Evolutionary conservation across 2,329 filamentous ascomycete genomes (phyloP), one percentile per base, ranked within the genome.

Genomic region (Fusarium nygamai): DNA sequence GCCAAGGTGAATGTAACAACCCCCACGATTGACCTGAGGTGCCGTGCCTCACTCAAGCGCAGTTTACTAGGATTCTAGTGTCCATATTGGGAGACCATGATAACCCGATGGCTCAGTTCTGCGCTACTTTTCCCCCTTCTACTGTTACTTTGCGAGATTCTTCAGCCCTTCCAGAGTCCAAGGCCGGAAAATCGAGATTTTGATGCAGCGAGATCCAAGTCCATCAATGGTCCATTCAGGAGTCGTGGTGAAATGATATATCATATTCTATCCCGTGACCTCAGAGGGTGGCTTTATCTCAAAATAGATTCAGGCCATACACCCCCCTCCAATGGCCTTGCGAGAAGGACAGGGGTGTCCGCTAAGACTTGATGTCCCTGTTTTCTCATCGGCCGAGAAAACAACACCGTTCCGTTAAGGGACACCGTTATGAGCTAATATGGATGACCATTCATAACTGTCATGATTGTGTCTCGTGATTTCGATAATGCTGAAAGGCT

Each of bases 331-430:
- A 51, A 34, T 29, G 44, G 51, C 47, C 39, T 36, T 54, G 59
- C 59, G 51, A 69, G 36, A 29, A 51, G 36, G 47, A 43, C 50
- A 36, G 31, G 72, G 64, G 64, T 64, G 71, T 61, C 47, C 61
- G 24, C 50, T 57, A 59, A 67, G 59, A 69, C 36, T 64, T 68
- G 59, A 68, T 41, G 56, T 29, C 53, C 60, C 68, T 79, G 77
- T 79, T 79, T 70, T 60, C 77, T 79, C 77, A 71, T 69, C 72
- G 69, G 69, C 53, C 64, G 77, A 79, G 77, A 77, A 77, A 79
- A 79, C 77, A 79, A 78, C 69, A 75, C 77, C 74, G 71, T 77
- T 76, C 72, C 41, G 64, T 72, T 61, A 38, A 60, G 60, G 64
- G 60, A 54, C 43, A 67, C 66, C 71, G 70, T 79, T 71, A 75